Evolutionary conservation across 2,329 filamentous ascomycete species (phyloP), one percentile per base, ranked within the genome.

Genomic region (Hymenoscyphus fraxineus): DNA sequence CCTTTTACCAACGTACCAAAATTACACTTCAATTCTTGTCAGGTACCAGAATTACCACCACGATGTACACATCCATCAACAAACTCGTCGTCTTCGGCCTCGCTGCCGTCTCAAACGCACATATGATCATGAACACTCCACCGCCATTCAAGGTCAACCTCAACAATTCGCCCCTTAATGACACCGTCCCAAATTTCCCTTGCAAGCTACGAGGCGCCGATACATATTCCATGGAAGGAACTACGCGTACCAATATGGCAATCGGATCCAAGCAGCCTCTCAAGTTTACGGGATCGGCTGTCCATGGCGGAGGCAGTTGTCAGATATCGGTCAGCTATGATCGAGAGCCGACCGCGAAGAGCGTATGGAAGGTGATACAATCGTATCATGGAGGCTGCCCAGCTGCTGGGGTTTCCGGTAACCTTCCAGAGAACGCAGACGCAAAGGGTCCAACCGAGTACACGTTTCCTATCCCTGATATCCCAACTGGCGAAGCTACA

Each of bases 301-400:
- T 88, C 0, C 95, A 99, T 71, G 93, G 93, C 19, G 95, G 95
- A 62, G 95, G 95, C 0, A 96, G 92, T 0, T 98, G 95, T 80
- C 95, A 99, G 73, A 79, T n/a, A n/a, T n/a, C n/a, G n/a, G n/a
- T 98, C 64, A 90, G 89, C 9, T 92, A 90, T 19, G 94, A 97
- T 70, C 80, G 82, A 12, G 78, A 82, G 13, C 88, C 93, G 0
- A 88, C 85, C 32, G 85, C 84, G 69, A 76, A 84, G 69, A 89
- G 86, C 0, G 82, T 84, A 27, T 99, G 90, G 88, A 93, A 93
- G 76, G 94, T 97, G 67, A 93, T 99, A 76, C 87, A 95, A 74
- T 94, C 90, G 0, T 91, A 93, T 35, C 83, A 93, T 66, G 94
- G 94, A 44, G 93, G 93, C 15, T 98, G 95, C 76, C 92, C 93